Evolutionary conservation across 129 eudicot species (phyloP).

Genomic region (Smallanthus sonchifolius): DNA sequence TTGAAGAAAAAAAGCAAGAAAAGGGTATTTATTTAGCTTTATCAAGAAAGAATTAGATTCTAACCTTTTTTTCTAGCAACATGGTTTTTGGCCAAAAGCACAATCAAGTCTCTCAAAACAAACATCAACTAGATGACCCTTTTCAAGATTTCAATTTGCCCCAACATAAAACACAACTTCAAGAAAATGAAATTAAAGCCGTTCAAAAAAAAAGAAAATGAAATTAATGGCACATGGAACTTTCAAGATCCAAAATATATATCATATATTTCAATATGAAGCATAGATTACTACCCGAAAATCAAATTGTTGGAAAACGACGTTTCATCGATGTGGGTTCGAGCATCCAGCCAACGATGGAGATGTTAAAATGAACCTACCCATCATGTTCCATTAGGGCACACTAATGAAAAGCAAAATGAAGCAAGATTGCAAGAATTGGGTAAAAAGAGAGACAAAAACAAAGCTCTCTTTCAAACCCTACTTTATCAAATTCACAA

Average conservation of each 20-base stretch:
- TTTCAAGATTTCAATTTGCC: conserved; percentile 23
- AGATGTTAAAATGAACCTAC: conserved; percentile 39
- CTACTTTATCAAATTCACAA: conserved; percentile 37
- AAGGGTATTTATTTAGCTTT: conserved; percentile 31
- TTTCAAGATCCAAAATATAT: conserved; percentile 15
- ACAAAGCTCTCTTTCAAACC: conserved; percentile 36
- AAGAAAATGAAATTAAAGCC: conserved; percentile 5
- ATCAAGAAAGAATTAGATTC: conserved; percentile 33
- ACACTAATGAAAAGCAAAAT: conserved; percentile 34
- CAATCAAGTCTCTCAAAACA: conserved; percentile 26
- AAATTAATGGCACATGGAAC: conserved; percentile 33
- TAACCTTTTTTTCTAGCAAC: conserved; percentile 22
- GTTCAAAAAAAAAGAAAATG: too few relatives aligned
- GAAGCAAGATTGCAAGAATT: conserved; percentile 27
- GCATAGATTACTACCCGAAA: conserved; percentile 17
- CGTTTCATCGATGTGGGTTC: conserved; percentile 38
- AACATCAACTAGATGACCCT: conserved; percentile 26
- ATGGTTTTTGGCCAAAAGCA: conserved; percentile 26
- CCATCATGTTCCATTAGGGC: conserved; percentile 44
- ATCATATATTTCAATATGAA: neutral
- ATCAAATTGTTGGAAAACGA: conserved; percentile 38
- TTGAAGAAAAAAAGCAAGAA: neutral
- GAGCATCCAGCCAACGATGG: conserved; percentile 34
- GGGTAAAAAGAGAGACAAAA: conserved; percentile 30
- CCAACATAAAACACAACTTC: conserved; percentile 3